These are phyloP conservation scores for Melastoma candidum DNA, from an alignment of 441 rosid genomes.

Conservation along the genomic window DNA sequence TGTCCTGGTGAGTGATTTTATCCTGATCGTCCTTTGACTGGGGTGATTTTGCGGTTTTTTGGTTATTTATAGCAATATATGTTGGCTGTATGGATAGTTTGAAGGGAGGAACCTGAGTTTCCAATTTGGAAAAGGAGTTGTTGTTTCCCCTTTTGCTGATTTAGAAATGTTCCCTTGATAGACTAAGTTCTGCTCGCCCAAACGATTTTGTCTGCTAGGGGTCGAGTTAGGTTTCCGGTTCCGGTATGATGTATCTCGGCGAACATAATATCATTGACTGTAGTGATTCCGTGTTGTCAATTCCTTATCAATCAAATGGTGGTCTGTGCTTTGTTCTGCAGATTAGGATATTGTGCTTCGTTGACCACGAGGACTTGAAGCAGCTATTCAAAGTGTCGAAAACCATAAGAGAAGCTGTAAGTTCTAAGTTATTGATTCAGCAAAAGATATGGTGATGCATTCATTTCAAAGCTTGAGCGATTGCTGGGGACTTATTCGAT, in stretches of 20 bases:
- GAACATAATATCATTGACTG: no score
- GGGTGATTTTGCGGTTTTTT: no score
- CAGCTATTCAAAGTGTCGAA: conserved; percentile 55
- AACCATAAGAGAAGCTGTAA: conserved; percentile 71
- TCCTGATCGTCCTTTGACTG: no score
- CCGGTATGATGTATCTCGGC: no score
- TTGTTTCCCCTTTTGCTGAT: no score
- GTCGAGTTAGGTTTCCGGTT: neutral
- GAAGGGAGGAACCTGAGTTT: no score
- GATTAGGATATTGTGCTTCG: conserved; percentile 57
- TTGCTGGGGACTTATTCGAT: neutral
- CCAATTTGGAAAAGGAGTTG: no score
- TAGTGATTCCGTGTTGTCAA: no score
- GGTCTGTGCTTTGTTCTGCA: conserved; percentile 15
- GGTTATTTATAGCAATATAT: no score
- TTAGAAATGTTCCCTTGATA: no score
- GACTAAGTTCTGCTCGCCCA: neutral
- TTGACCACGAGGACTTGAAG: conserved; percentile 65
- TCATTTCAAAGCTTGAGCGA: neutral
- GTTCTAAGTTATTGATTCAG: conserved; percentile 12
- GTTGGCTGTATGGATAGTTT: no score
- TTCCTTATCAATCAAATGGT: no score
- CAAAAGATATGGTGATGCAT: neutral
- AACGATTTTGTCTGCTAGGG: neutral
- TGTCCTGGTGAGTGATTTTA: conserved; percentile 41